Evolutionary conservation across 768 basidiomycete species (phyloP).

Genomic region (Pulveroboletus frians): DNA sequence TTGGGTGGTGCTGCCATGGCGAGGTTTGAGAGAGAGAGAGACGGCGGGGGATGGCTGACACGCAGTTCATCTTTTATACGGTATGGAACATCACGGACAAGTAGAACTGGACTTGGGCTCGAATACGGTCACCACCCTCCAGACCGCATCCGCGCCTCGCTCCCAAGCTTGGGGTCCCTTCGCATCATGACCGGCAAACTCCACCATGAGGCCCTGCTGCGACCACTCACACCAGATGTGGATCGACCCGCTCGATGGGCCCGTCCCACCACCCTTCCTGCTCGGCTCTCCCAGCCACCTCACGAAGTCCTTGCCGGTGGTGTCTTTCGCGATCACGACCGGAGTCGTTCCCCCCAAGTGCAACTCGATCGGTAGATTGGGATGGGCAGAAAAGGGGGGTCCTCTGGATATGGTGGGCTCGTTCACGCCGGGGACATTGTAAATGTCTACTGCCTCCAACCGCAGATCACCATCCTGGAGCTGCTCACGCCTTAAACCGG

Average conservation of each 20-base stretch:
- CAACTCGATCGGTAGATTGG: conserved; percentile 49
- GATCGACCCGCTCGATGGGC: conserved; percentile 78
- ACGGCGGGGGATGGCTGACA: not conserved
- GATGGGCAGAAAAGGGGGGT: conserved; percentile 52
- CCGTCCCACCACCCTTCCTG: conserved; percentile 85
- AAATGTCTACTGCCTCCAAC: conserved; percentile 77
- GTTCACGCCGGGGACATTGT: conserved; percentile 50
- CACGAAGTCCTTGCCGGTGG: conserved; percentile 78
- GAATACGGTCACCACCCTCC: conserved; percentile 73
- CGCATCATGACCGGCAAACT: conserved; percentile 75
- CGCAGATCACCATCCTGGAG: conserved; percentile 47
- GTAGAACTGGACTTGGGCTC: conserved; percentile 15
- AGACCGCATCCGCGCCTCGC: conserved; percentile 71
- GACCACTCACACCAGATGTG: conserved; percentile 95
- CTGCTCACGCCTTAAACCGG: conserved; percentile 40
- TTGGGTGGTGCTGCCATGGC: conserved; percentile 63
- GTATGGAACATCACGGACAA: not conserved
- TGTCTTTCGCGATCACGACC: conserved; percentile 37
- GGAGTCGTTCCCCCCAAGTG: conserved; percentile 36
- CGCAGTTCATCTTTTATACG: conserved; percentile 4
- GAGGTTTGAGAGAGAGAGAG: not conserved
- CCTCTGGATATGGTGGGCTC: conserved; percentile 43
- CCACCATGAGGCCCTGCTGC: conserved; percentile 74
- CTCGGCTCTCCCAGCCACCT: conserved; percentile 74
- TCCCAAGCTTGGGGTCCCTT: conserved; percentile 86